Evolutionary conservation across 2,329 filamentous ascomycete species (phyloP).

Genomic region (Simplicillium sp.): DNA sequence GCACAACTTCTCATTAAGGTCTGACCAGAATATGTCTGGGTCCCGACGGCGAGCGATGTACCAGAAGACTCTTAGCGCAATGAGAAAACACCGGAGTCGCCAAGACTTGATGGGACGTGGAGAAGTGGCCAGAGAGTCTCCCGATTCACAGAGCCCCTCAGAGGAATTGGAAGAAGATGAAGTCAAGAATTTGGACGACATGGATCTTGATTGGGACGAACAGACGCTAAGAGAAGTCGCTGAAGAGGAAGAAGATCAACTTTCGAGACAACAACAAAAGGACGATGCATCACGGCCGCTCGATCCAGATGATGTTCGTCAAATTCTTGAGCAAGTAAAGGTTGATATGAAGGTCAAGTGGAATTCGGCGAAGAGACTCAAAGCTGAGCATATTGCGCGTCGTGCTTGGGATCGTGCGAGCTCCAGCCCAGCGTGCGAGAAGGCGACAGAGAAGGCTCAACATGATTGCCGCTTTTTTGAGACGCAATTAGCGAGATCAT

Average conservation of each 20-base stretch:
- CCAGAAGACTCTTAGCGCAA: too few relatives aligned
- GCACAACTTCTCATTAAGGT: too few relatives aligned
- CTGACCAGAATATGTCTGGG: too few relatives aligned
- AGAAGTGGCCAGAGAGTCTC: too few relatives aligned
- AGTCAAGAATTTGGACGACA: slow-evolving; percentile 27
- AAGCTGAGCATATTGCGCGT: slow-evolving; percentile 45
- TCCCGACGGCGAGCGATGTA: too few relatives aligned
- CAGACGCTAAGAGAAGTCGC: slow-evolving; percentile 54
- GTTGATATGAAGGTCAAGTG: slow-evolving; percentile 42
- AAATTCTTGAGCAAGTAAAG: slow-evolving; percentile 45
- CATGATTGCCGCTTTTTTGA: slow-evolving; percentile 40
- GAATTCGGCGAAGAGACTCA: slow-evolving; percentile 47
- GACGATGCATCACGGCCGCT: neutral
- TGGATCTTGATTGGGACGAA: slow-evolving; percentile 31
- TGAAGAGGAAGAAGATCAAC: slow-evolving; percentile 34
- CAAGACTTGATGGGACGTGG: too few relatives aligned
- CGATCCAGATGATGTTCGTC: slow-evolving; percentile 25
- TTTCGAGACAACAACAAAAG: too few relatives aligned
- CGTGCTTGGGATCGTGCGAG: slow-evolving; percentile 51
- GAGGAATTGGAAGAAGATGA: too few relatives aligned
- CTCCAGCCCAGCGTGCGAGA: slow-evolving; percentile 14
- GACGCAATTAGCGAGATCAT: slow-evolving; percentile 29
- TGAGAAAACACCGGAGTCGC: too few relatives aligned
- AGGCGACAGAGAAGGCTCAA: slow-evolving; percentile 30
- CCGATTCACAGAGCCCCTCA: too few relatives aligned